These are phyloP conservation scores for Brassica rapa DNA, from an alignment of 345 rosid species.

Conservation along the genomic window DNA sequence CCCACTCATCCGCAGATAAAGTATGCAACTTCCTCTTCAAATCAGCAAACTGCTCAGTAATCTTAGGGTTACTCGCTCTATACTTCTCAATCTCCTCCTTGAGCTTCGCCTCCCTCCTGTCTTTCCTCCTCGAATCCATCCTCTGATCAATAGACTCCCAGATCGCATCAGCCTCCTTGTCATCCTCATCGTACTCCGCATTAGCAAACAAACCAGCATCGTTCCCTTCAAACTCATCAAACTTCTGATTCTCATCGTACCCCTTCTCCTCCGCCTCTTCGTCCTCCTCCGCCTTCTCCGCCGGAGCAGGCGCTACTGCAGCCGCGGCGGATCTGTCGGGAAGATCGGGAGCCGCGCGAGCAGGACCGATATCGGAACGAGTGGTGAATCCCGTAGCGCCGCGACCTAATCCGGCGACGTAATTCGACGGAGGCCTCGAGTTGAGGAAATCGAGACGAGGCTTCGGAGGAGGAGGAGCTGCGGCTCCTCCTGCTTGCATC, in stretches of 20 bases:
- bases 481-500: conserved; percentile 37
- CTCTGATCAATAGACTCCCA: conserved; percentile 89
- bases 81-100: conserved; percentile 92
- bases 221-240: conserved; percentile 94
- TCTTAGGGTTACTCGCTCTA: conserved; percentile 85
- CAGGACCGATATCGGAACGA: conserved; percentile 95
- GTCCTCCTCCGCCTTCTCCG: conserved; percentile 69
- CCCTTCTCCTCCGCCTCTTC: conserved; percentile 90
- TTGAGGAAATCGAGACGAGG: conserved; percentile 86
- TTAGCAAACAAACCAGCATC: conserved; percentile 94
- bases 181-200: conserved; percentile 92
- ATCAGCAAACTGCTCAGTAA: conserved; percentile 92
- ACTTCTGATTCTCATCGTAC: conserved; percentile 92
- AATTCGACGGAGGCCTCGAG: conserved; percentile 80
- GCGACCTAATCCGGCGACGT: conserved; percentile 96
- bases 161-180: conserved; percentile 90
- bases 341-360: conserved; percentile 89
- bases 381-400: conserved; percentile 98
- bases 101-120: conserved; percentile 77
- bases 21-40: conserved; percentile 80
- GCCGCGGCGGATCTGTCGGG: conserved; percentile 69
- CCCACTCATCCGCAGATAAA: conserved; percentile 78
- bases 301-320: conserved; percentile 43
- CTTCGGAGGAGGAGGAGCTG: conserved; percentile 46
- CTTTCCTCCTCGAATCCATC: conserved; percentile 92